Base-by-base conservation (phyloP, 306 rosid genomes). In the Corylus heterophylla region DNA sequence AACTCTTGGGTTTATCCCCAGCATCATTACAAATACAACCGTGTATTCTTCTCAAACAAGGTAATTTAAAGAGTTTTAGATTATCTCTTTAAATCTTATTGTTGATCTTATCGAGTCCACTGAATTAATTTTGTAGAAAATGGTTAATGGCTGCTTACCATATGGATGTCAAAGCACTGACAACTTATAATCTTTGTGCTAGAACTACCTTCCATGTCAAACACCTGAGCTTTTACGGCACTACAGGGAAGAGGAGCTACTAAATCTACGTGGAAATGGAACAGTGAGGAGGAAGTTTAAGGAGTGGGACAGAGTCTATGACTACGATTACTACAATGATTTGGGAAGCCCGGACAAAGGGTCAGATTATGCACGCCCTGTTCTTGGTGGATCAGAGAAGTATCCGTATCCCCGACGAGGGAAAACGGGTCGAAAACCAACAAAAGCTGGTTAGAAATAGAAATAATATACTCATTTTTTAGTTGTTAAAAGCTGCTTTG, bases 271-370 rank as follows among this genome's bases (percentile, higher is more conserved):
- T 0, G 99, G 99, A 47, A 83, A 85, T 44, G 92, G 94, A 16
- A 44, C 49, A 0, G 92, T 0, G 44, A 39, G 44, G 44, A 39
- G 93, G 8, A 86, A 88, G 84, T 96, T 91, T 14, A 78, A 87
- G 78, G 97, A 95, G 39, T 95, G 99, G 99, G 99, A 93, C 78
- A 88, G 99, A 88, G 93, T 95, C 8, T 95, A 95, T 77, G 99
- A 95, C 87, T 95, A 95, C 67, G 99, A 84, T 77, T 87, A 9
- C 84, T 95, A 95, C 89, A 93, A 95, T 64, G 99, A 95, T 71
- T 79, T 95, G 71, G 98, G 97, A 29, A 81, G 56, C 71, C 99
- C 99, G 3, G 94, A 88, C 22, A 66, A 69, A 69, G 92, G 98
- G 42, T 58, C 75, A 39, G 48, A 74, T 5, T 73, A 80, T 83